Evolutionary conservation across 2,329 filamentous ascomycete genomes (phyloP), one percentile per base, ranked within the genome.

Genomic region (Epichloe aotearoae): DNA sequence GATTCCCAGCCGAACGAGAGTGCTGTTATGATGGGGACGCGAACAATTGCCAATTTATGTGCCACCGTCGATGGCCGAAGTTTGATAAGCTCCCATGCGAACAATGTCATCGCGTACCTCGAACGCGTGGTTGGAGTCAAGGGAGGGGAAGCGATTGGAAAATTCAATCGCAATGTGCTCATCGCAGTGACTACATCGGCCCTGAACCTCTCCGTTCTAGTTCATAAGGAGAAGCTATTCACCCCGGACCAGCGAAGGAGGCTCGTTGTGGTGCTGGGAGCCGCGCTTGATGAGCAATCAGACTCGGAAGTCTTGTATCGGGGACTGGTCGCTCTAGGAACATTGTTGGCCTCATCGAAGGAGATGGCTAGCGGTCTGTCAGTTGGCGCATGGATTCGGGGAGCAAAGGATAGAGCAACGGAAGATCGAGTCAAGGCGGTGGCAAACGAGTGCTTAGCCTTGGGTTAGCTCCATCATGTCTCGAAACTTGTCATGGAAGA

Each of bases 241-340:
- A 60, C 52, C 34, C 62, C 53, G 36, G 65, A 59, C 47, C 62
- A 63, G 36, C 63, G 63, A 17, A 63, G 64, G 17, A 61, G 65
- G 10, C 68, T 88, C 4, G 62, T 88, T 2, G 73, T 80, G 33
- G 74, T 84, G 5, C 66, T 90, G 0, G 76, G 76, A 1, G 73
- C 74, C 51, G 75, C 91, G 1, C 66, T 95, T 1, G 69, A 72
- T 5, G 75, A 73, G 3, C 83, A 87, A 55, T 80, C 74, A 2
- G 90, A 97, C 59, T 79, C 83, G 0, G 93, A 97, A 63, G 86
- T 88, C 0, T 69, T 93, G 3, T 97, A 90, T 64, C 81, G 93
- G 20, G 80, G 81, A 0, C 73, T 97, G 5, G 86, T 95, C 6
- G 88, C 87, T 0, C 68, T 91, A 0, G 94, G 93, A 0, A 98